Conservation (phyloP, 768 basidiomycete genomes). For the Tephrocybe sp. region DNA sequence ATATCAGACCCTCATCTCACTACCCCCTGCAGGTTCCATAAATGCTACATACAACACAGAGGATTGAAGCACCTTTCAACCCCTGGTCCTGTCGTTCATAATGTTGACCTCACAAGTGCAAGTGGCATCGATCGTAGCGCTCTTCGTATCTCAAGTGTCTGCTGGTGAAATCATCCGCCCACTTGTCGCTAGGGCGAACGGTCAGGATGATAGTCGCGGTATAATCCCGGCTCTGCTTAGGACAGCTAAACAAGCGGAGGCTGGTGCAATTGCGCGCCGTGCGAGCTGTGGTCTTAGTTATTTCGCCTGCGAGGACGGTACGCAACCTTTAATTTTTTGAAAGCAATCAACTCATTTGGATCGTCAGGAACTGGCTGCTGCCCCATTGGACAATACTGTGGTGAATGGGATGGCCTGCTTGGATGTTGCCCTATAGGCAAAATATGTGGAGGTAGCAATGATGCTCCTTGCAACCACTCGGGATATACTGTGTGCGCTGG, state of each 20-base stretch:
- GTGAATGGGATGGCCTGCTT: slow-evolving; percentile 19
- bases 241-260: background rate
- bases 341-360: background rate
- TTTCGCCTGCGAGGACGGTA: slow-evolving; percentile 5
- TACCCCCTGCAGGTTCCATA: too few species aligned
- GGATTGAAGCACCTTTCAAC: too few species aligned
- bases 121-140: too few species aligned
- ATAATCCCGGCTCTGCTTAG: slow-evolving; percentile 3
- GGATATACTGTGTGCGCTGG: too few species aligned
- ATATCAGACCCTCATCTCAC: too few species aligned
- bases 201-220: background rate
- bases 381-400: slow-evolving; percentile 22
- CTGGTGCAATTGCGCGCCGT: background rate
- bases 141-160: slow-evolving; percentile 1
- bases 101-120: too few species aligned
- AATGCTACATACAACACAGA: too few species aligned
- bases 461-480: too few species aligned
- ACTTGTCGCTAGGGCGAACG: background rate
- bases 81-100: too few species aligned
- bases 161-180: background rate
- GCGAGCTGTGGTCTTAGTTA: background rate
- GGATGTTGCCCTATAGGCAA: slow-evolving; percentile 21
- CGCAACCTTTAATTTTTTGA: background rate
- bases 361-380: slow-evolving; percentile 17
- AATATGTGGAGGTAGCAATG: slow-evolving; percentile 17